Percentiles rank a stretch among this genome's conserved stretches.
Evolutionary conservation across 1,284 basidiomycete genomes (phyloP).

Genomic region (Cerioporus squamosus): DNA sequence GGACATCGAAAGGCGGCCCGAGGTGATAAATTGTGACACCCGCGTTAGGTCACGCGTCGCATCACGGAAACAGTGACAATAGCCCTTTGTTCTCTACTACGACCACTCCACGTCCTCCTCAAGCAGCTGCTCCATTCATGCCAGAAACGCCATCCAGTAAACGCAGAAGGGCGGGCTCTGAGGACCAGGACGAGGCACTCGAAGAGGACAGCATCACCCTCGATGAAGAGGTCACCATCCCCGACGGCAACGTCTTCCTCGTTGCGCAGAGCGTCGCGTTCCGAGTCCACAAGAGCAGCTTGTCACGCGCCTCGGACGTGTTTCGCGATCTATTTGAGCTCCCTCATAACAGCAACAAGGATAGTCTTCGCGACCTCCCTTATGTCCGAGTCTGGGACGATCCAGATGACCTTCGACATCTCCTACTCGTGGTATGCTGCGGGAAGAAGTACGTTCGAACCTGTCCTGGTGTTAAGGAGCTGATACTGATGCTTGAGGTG

Average conservation of each 20-base stretch:
- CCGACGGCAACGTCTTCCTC: conserved; percentile 19
- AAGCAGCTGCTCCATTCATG: no score
- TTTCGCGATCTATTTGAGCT: conserved; percentile 24
- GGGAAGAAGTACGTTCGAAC: conserved; percentile 7
- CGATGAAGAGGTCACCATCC: neutral
- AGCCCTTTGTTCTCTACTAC: no score
- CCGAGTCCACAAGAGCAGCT: conserved; percentile 18
- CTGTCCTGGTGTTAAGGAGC: neutral
- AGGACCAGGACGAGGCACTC: no score
- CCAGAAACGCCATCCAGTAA: no score
- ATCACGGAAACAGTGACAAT: no score
- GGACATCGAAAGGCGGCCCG: no score
- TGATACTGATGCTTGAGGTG: neutral
- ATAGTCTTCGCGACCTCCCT: conserved; percentile 18
- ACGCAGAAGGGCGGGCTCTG: no score
- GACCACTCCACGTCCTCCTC: no score
- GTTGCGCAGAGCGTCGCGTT: conserved; percentile 8
- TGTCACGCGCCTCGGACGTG: conserved; percentile 20
- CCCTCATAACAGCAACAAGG: neutral
- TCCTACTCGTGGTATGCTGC: conserved; percentile 16
- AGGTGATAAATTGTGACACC: no score
- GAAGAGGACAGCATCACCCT: neutral
- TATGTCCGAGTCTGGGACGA: conserved; percentile 18
- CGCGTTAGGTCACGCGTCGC: no score
- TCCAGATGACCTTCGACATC: conserved; percentile 15